Evolutionary conservation across 108 stramenopile species (phyloP).

Genomic region (Fragilariopsis cylindrus): DNA sequence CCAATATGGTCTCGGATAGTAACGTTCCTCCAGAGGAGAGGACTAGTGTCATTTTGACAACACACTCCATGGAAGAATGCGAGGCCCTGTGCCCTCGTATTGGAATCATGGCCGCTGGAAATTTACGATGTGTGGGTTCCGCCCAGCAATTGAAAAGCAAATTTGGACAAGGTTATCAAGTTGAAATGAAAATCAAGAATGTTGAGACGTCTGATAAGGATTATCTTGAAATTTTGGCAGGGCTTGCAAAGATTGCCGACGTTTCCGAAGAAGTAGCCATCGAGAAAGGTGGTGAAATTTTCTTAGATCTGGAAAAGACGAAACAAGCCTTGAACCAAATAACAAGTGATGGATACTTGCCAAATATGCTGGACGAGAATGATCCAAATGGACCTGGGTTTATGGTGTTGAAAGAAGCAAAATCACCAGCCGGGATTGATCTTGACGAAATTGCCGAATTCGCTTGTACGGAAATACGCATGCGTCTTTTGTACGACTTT

Average conservation of each 20-base stretch:
- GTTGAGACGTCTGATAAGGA: constrained; percentile 46
- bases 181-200: constrained; percentile 75
- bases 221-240: constrained; percentile 19
- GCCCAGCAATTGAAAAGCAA: constrained; percentile 85
- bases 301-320: constrained; percentile 54
- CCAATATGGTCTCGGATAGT: constrained; percentile 66
- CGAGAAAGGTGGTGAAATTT: constrained; percentile 26
- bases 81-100: constrained; percentile 96
- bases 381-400: constrained; percentile 53
- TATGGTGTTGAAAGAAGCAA: constrained; percentile 58
- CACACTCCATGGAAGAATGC: constrained; percentile 95
- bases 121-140: constrained; percentile 86
- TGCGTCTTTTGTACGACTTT: constrained; percentile 54
- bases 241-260: constrained; percentile 8
- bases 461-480: constrained; percentile 61
- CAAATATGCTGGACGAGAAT: constrained; percentile 34
- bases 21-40: constrained; percentile 47
- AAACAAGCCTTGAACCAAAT: constrained; percentile 33
- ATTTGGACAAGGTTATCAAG: constrained; percentile 81
- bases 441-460: constrained; percentile 63
- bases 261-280: constrained; percentile 12
- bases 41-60: constrained; percentile 82
- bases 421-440: constrained; percentile 45
- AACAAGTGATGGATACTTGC: constrained; percentile 54
- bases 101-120: constrained; percentile 94